Conservation (phyloP, 345 rosid genomes). For the Syzygium aromaticum region DNA sequence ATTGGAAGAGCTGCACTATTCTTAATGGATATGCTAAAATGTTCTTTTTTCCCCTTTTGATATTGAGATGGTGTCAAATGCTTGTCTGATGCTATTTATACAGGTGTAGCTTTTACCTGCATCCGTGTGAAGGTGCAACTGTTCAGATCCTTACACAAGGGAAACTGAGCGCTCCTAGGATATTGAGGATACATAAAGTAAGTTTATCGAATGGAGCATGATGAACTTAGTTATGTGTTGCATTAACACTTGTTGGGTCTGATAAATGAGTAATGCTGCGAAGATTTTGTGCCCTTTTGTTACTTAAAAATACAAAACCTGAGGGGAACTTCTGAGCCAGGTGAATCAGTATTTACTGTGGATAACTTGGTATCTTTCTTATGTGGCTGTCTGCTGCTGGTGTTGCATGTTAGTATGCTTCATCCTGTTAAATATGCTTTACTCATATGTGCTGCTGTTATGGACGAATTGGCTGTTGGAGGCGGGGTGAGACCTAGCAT, state of each 20-base stretch:
- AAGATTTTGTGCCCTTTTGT: not conserved
- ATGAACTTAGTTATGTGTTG: not conserved
- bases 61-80: not conserved
- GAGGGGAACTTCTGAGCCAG: not conserved
- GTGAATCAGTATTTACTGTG: not conserved
- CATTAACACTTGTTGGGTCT: not conserved
- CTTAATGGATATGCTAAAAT: not conserved
- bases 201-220: conserved; percentile 4
- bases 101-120: conserved; percentile 98
- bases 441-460: not conserved
- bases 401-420: not conserved
- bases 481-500: not conserved
- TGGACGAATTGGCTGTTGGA: not conserved
- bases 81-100: conserved; percentile 5
- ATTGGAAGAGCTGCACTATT: not conserved
- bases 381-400: not conserved
- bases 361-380: not conserved
- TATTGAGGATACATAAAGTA: conserved; percentile 96
- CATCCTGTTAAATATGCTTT: not conserved
- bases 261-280: not conserved
- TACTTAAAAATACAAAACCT: not conserved
- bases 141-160: conserved; percentile 88
- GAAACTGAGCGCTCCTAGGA: conserved; percentile 96
- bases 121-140: conserved; percentile 83
- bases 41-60: not conserved